Evolutionary conservation across 1,139 yeast genomes (phyloP), one percentile per base, ranked within the genome.

Genomic region (Pichia sp.): DNA sequence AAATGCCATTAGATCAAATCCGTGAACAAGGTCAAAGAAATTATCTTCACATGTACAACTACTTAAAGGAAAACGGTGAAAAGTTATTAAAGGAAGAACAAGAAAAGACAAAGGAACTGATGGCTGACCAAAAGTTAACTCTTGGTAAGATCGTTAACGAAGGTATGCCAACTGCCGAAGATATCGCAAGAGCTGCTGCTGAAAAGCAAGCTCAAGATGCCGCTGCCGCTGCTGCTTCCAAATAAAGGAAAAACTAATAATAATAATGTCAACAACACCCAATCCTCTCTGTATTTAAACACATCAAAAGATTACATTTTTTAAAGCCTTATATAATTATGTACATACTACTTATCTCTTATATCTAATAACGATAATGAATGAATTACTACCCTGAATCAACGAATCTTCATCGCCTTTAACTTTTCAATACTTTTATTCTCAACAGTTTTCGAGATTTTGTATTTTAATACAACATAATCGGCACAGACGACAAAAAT

Each of bases 21-120:
- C 85, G 98, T 64, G 95, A 90, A 65, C 94, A 88, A 64, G 97
- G 96, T 58, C 96, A 89, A 67, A 80, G 80, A 72, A 91, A 89
- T 65, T 93, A 89, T 68, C 83, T 84, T 62, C 83, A 83, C 58
- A 87, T 89, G 79, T 85, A 84, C 69, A 82, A 81, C 67, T 81
- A 86, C 65, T 79, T 93, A 60, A 80, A 83, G 60, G 97, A 90
- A 68, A 88, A 93, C 68, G 96, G 95, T 55, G 90, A 84, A 54
- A 87, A 89, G 72, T 76, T 91, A 67, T 73, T 86, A 61, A 86
- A 84, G 58, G 88, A 83, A 63, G 93, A 86, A 67, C 86, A 85
- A 69, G 79, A 79, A 63, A 79, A 81, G 59, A 85, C 88, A 67
- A 84, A 85, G 69, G 95, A 88, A 61, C 76, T 86, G 68, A 77